Percentiles rank a stretch among this genome's conserved stretches.
phyloP scores from a whole-genome alignment of 2,329 filamentous ascomycete genomes.

The Fusarium drepaniforme region DNA sequence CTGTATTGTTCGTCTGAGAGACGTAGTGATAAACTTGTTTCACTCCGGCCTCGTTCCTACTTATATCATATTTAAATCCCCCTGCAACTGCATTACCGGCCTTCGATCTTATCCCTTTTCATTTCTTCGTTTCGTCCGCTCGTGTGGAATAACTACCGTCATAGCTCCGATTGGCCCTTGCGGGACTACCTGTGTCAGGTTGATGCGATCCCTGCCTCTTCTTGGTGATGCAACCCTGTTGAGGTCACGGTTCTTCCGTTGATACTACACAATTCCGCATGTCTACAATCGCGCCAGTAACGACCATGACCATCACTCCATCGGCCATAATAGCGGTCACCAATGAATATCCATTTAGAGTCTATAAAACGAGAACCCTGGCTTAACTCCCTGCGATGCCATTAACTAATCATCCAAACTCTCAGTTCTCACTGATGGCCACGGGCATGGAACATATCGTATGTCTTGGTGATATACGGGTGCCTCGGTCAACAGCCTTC shows the following conservation, averaged over 20 bases:
- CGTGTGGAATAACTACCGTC: slow-evolving; percentile 13
- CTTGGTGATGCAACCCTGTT: neutral
- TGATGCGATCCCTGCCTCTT: neutral
- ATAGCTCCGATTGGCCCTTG: neutral
- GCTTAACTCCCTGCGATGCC: neutral
- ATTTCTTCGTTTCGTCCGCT: slow-evolving; percentile 18
- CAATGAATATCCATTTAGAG: neutral
- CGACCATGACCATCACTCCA: neutral
- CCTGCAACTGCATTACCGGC: slow-evolving; percentile 14
- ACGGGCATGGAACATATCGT: neutral
- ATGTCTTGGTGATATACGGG: neutral
- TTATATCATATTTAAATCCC: slow-evolving; percentile 2
- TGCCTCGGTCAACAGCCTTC: neutral
- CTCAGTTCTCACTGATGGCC: neutral
- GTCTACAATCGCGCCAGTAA: neutral
- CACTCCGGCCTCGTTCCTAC: neutral
- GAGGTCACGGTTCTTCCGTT: neutral
- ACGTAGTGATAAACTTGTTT: neutral
- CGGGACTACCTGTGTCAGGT: slow-evolving; percentile 1
- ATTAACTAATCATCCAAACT: neutral
- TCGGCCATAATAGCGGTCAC: neutral
- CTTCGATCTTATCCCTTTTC: slow-evolving; percentile 8
- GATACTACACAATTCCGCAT: neutral
- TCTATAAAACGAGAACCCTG: neutral
- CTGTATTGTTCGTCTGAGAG: neutral